phyloP scores from a whole-genome alignment of 2,329 filamentous ascomycete species.

The Zasmidium cellare region DNA sequence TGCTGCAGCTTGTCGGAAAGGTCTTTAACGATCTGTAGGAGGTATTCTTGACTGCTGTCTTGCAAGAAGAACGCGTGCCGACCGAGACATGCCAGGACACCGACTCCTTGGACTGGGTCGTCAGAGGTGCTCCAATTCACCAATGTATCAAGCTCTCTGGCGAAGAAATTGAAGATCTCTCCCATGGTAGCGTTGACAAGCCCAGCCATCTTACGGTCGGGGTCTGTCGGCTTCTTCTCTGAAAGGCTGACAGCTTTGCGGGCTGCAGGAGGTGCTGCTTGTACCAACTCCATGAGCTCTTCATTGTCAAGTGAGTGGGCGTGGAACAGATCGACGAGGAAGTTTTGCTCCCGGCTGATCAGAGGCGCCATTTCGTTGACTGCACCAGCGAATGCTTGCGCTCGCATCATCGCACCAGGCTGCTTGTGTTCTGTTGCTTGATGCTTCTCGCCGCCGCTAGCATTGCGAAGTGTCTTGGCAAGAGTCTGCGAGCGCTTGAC shows the following conservation, averaged over 20 bases:
- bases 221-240: conserved; percentile 77
- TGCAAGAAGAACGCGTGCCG: conserved; percentile 75
- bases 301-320: conserved; percentile 77
- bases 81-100: conserved; percentile 78
- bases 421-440: conserved; percentile 56
- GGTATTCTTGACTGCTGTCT: conserved; percentile 90
- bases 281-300: conserved; percentile 82
- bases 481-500: conserved; percentile 91
- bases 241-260: conserved; percentile 72
- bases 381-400: conserved; percentile 77
- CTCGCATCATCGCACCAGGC: conserved; percentile 56
- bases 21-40: conserved; percentile 74
- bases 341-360: conserved; percentile 93
- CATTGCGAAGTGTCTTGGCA: conserved; percentile 69
- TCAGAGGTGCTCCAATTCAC: conserved; percentile 79
- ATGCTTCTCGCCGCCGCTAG: conserved; percentile 62
- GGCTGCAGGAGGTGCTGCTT: conserved; percentile 63
- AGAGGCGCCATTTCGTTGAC: conserved; percentile 80
- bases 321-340: conserved; percentile 95
- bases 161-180: conserved; percentile 79
- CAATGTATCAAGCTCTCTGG: conserved; percentile 73
- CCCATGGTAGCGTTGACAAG: conserved; percentile 86
- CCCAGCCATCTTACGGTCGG: conserved; percentile 82
- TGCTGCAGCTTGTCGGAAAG: conserved; percentile 69
- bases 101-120: conserved; percentile 90